A percentile compares a stretch with the other conserved stretches of the same genome.
Conservation (phyloP, 805 yeast species). For the Ogataea chonburiensis region DNA sequence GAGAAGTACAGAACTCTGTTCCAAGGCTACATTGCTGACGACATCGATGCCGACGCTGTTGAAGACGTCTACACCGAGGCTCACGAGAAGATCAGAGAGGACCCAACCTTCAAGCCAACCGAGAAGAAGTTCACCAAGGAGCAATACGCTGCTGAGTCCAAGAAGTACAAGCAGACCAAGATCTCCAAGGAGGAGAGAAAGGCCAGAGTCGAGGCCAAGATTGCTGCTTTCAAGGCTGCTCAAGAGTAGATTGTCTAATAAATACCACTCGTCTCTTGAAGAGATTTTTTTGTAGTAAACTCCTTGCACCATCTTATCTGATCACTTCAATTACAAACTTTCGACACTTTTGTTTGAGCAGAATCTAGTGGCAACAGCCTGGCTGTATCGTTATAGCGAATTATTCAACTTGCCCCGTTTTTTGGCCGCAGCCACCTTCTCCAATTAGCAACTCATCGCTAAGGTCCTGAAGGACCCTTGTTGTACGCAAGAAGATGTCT, state of each 20-base stretch:
- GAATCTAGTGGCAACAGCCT: constrained; percentile 10
- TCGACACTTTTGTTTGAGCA: background rate
- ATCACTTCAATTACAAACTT: constrained; percentile 3
- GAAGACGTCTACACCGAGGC: constrained; percentile 96
- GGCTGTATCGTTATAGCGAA: too few relatives aligned
- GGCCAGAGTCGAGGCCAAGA: constrained; percentile 88
- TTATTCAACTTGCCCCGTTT: too few relatives aligned
- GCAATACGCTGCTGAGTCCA: constrained; percentile 95
- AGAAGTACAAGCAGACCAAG: constrained; percentile 86
- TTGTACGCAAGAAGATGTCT: constrained; percentile 6
- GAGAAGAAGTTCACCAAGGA: constrained; percentile 94
- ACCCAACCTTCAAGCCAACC: constrained; percentile 88
- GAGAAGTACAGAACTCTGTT: constrained; percentile 96
- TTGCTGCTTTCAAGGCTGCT: constrained; percentile 79
- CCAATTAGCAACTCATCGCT: background rate
- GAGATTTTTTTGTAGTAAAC: background rate
- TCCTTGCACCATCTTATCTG: constrained; percentile 7
- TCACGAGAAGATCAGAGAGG: constrained; percentile 93
- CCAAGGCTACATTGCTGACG: constrained; percentile 96
- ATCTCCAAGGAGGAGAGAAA: constrained; percentile 89
- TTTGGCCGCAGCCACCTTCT: background rate
- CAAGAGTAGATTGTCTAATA: constrained; percentile 32
- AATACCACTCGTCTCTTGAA: constrained; percentile 1
- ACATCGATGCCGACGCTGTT: constrained; percentile 92
- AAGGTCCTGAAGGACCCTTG: constrained; percentile 5